Evolutionary conservation across 306 rosid genomes (phyloP), one percentile per base, ranked within the genome.

Genomic region (Psophocarpus tetragonolobus): DNA sequence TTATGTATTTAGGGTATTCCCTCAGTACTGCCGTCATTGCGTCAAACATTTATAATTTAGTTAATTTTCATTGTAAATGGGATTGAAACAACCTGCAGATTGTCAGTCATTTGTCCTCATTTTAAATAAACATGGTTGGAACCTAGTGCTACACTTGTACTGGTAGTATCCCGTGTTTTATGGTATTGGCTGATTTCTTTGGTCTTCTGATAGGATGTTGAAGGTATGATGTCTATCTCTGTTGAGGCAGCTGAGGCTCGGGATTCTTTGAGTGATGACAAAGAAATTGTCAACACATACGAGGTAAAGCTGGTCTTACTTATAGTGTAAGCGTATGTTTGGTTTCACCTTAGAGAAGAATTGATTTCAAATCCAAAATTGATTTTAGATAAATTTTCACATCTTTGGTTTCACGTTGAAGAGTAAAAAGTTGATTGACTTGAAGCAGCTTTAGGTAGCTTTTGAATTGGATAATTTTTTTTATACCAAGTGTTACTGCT

Each of bases 171-270:
- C 29, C 60, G 38, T 60, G n/a, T 71, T 18, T 20, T 65, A 47
- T 83, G 41, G 17, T 82, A 83, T 79, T 87, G 66, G 73, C 81
- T 83, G 76, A 83, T 75, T 62, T 75, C 68, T 67, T 67, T 81
- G 70, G 65, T 82, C 77, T 80, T 87, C 42, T 82, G 64, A 81
- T 85, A 95, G 99, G 99, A 95, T 87, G 91, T 95, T 47, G 97
- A 95, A 86, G 99, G 99, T 75, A 91, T 95, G 99, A 95, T 95
- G 97, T 95, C 99, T 68, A 95, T 95, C 84, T 95, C 97, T 77
- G 97, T 50, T 42, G 99, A 92, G 87, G 97, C 99, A 56, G 88
- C 97, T 8, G 99, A 88, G 81, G 99, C 99, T 74, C 91, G 86
- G 60, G 96, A 88, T 88, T 95, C 97, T 51, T 83, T 95, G 77